Evolutionary conservation across 176 grass and related monocot genomes (phyloP).

Genomic region (Alopecurus myosuroides): DNA sequence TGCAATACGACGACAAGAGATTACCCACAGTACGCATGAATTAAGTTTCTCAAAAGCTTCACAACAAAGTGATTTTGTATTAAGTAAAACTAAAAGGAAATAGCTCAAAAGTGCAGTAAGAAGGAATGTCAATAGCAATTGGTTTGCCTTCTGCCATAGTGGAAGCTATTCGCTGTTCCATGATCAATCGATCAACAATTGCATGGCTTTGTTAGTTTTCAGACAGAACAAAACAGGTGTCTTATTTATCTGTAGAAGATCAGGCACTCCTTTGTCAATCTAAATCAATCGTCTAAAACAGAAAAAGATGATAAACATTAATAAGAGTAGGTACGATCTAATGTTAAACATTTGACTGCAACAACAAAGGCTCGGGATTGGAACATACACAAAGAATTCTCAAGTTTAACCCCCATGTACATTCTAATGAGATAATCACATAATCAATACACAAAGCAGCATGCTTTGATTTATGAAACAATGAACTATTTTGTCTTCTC

Average conservation of each 20-base stretch:
- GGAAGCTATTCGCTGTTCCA: neutral
- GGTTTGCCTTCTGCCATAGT: neutral
- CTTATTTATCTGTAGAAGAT: neutral
- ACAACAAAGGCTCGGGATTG: neutral
- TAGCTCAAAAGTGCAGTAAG: neutral
- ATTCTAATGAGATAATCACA: neutral
- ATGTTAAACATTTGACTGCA: neutral
- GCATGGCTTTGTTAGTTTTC: neutral
- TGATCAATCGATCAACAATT: neutral
- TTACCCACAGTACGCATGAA: neutral
- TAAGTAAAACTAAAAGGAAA: neutral
- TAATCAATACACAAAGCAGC: neutral
- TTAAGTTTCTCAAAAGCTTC: neutral
- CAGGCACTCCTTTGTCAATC: neutral
- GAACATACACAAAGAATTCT: neutral
- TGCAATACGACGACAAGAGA: conserved; percentile 21
- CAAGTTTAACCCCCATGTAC: neutral
- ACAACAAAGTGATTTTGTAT: neutral
- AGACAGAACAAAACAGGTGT: neutral
- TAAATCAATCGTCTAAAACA: neutral
- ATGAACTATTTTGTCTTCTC: neutral
- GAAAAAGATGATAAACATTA: neutral
- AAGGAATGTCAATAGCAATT: neutral
- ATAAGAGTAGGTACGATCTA: neutral
- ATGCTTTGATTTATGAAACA: neutral